These are phyloP conservation scores for Ascocoryne sarcoides DNA, from an alignment of 2,329 filamentous ascomycete genomes.

Conservation along the genomic window DNA sequence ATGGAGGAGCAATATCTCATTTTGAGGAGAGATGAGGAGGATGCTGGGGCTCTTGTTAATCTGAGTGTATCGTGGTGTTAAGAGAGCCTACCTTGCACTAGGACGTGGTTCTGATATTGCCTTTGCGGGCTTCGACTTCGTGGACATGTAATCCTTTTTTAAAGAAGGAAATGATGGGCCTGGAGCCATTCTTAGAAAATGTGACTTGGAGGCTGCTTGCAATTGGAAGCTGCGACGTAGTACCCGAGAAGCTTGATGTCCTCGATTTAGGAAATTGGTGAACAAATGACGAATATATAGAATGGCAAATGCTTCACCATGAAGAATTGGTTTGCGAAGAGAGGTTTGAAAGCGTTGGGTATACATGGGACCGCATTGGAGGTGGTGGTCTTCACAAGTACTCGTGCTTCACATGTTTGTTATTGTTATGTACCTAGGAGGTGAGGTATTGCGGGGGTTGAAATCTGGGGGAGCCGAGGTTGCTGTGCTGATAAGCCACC, in stretches of 20 bases:
- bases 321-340: no score
- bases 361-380: neutral
- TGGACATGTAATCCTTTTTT: conserved; percentile 27
- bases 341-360: no score
- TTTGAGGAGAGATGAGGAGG: conserved; percentile 73
- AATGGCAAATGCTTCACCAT: no score
- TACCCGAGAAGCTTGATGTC: no score
- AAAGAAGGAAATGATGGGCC: conserved; percentile 15
- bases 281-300: no score
- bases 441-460: neutral
- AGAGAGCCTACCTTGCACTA: conserved; percentile 46
- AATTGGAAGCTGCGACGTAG: no score
- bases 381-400: no score
- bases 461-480: neutral
- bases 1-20: conserved; percentile 81
- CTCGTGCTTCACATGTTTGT: no score
- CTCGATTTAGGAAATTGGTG: no score
- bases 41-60: conserved; percentile 44
- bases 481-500: neutral
- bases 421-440: neutral
- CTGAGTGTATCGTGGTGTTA: neutral
- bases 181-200: conserved; percentile 4
- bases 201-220: no score
- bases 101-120: conserved; percentile 43
- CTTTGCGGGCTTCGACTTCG: conserved; percentile 22